Percentiles rank a stretch among this genome's conserved stretches.
Evolutionary conservation across 306 rosid species (phyloP).

Genomic region (Ziziphus jujuba): DNA sequence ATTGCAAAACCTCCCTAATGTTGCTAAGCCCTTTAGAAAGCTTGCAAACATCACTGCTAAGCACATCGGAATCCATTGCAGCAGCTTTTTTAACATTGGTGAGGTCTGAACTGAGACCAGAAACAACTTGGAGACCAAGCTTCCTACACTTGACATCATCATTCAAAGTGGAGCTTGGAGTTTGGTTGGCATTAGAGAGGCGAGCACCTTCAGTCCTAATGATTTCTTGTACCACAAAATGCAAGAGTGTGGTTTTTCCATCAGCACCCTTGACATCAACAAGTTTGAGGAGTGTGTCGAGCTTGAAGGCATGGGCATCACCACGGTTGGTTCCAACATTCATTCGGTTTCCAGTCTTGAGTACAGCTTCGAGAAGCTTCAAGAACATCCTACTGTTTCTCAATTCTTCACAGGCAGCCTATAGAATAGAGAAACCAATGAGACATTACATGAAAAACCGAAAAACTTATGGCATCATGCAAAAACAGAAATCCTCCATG

Average conservation of each 20-base stretch:
- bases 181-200: slow-evolving; percentile 42
- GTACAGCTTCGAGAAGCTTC: slow-evolving; percentile 94
- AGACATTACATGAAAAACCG: slow-evolving; percentile 5
- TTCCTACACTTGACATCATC: slow-evolving; percentile 81
- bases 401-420: slow-evolving; percentile 93
- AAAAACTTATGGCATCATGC: not conserved
- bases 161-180: slow-evolving; percentile 31
- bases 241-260: slow-evolving; percentile 89
- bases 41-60: slow-evolving; percentile 70
- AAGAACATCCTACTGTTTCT: slow-evolving; percentile 89
- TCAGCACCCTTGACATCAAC: slow-evolving; percentile 89
- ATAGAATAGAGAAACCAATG: slow-evolving; percentile 7
- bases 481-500: too few relatives aligned
- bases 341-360: slow-evolving; percentile 97
- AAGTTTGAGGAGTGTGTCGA: slow-evolving; percentile 95
- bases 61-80: slow-evolving; percentile 86
- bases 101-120: slow-evolving; percentile 78
- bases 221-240: slow-evolving; percentile 95
- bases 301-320: slow-evolving; percentile 96
- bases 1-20: slow-evolving; percentile 46
- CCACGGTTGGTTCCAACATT: slow-evolving; percentile 98
- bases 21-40: slow-evolving; percentile 68
- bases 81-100: slow-evolving; percentile 89
- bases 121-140: slow-evolving; percentile 83
- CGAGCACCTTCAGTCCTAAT: slow-evolving; percentile 88